Evolutionary conservation across 192 early-diverging fungal species (phyloP), one percentile per base, ranked within the genome.

Genomic region (Mortierella hygrophila): DNA sequence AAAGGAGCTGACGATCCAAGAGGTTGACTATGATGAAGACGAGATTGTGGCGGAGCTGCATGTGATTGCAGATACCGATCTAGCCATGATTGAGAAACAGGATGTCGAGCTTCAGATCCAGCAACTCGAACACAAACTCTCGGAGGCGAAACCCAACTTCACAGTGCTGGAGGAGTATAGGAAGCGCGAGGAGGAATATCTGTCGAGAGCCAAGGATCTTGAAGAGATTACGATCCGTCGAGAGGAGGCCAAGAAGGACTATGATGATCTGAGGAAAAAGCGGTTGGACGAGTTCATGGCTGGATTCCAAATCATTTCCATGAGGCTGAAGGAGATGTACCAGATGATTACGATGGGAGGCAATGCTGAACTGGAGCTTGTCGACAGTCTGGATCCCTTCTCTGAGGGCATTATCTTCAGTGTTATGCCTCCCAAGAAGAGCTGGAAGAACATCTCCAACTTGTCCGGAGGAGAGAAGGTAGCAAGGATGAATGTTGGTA

Each of bases 341-440:
- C 97, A 99, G 95, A 96, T 99, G 95, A 97, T 99, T 81, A 99
- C 99, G 2, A 86, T 99, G 23, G 99, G 99, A 41, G 99, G 99
- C 21, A 99, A 99, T 83, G 98, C 99, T 1, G 99, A 99, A 89
- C 91, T 99, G 42, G 99, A 99, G 88, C 90, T 99, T 42, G 98
- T 99, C 8, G 99, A 99, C 80, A 94, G 93, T 82, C 88, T 99
- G 90, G 99, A 99, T 88, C 99, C 99, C 1, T 99, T 99, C 88
- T 98, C 98, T 18, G 99, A 99, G 88, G 99, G 99, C 38, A 95
- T 99, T 55, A 92, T 99, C 42, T 99, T 99, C 84, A 96, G 95
- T 84, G 99, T 99, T 10, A 99, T 99, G 99, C 99, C 99, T 32
- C 99, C 99, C 70, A 98, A 98, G 88, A 99, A 99, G 91, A 97